phyloP scores from a whole-genome alignment of 2,329 filamentous ascomycete genomes.

The Ceratocystis lukuohia region DNA sequence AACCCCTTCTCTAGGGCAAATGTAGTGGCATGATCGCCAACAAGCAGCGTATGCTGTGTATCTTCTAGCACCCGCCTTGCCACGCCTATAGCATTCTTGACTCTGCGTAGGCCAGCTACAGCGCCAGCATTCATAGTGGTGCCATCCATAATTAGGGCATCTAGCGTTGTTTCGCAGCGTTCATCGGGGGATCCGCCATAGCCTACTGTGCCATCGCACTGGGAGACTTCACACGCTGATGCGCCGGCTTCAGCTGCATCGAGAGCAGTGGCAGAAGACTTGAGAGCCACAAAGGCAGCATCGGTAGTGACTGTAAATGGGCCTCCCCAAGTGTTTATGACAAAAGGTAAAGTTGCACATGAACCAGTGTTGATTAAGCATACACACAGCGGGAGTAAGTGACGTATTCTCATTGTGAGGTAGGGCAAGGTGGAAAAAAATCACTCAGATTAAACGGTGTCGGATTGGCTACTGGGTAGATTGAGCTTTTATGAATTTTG shows the following conservation, averaged over 20 bases:
- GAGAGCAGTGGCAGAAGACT: constrained; percentile 29
- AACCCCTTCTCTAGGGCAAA: constrained; percentile 43
- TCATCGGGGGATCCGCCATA: constrained; percentile 44
- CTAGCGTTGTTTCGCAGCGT: constrained; percentile 43
- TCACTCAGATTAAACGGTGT: no score
- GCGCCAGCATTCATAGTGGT: constrained; percentile 39
- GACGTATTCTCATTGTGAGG: background rate
- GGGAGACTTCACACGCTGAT: constrained; percentile 37
- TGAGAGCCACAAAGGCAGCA: constrained; percentile 33
- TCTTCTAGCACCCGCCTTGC: constrained; percentile 39
- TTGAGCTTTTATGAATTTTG: no score
- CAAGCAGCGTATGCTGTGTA: constrained; percentile 39
- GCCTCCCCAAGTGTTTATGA: constrained; percentile 43
- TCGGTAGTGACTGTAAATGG: constrained; percentile 39
- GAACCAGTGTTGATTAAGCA: background rate
- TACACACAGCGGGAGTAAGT: background rate
- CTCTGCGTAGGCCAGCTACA: constrained; percentile 37
- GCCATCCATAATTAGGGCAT: constrained; percentile 47
- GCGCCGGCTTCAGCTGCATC: constrained; percentile 41
- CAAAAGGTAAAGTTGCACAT: constrained; percentile 29
- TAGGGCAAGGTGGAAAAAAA: no score
- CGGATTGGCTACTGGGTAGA: no score
- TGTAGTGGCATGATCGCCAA: constrained; percentile 39
- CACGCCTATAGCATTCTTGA: constrained; percentile 37
- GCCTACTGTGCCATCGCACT: constrained; percentile 42